Percentiles rank a stretch among this genome's conserved stretches.
Evolutionary conservation across 495 filamentous ascomycete genomes (phyloP).

Genomic region (Penicillium salamii): DNA sequence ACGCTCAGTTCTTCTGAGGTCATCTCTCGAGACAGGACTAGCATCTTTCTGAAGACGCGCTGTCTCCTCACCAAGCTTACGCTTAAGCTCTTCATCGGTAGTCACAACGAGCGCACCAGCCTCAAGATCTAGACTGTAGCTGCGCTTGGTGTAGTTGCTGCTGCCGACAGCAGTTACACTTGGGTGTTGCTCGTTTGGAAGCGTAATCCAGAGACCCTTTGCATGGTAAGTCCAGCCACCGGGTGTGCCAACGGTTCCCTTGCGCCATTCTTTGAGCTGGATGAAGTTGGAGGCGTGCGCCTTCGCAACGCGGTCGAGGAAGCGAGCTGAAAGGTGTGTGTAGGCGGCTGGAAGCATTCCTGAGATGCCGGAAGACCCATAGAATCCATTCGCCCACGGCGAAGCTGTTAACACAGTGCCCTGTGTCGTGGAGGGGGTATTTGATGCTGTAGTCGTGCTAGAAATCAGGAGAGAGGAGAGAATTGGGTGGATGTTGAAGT

Average conservation of each 20-base stretch:
- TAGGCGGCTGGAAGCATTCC: conserved; percentile 91
- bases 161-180: conserved; percentile 82
- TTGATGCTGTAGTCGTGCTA: conserved; percentile 41
- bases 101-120: conserved; percentile 83
- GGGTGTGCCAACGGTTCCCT: conserved; percentile 73
- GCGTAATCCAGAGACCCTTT: conserved; percentile 90
- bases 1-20: conserved; percentile 75
- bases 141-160: conserved; percentile 94
- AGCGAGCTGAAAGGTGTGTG: conserved; percentile 77
- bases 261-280: conserved; percentile 83
- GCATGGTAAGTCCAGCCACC: conserved; percentile 97
- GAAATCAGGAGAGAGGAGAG: conserved; percentile 75
- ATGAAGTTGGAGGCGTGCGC: conserved; percentile 60
- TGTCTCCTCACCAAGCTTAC: conserved; percentile 71
- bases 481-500: conserved; percentile 90
- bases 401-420: conserved; percentile 93
- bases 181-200: conserved; percentile 58
- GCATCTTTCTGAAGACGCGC: conserved; percentile 72
- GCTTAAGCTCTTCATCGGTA: conserved; percentile 67
- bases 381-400: conserved; percentile 94
- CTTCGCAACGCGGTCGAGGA: conserved; percentile 66
- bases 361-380: conserved; percentile 79
- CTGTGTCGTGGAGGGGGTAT: conserved; percentile 39
- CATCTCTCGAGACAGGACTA: conserved; percentile 62
- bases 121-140: conserved; percentile 89